A percentile compares a stretch with the other conserved stretches of the same genome.
Evolutionary conservation across 179 eudicot genomes (phyloP).

Genomic region (Sideroxylon spinosum): DNA sequence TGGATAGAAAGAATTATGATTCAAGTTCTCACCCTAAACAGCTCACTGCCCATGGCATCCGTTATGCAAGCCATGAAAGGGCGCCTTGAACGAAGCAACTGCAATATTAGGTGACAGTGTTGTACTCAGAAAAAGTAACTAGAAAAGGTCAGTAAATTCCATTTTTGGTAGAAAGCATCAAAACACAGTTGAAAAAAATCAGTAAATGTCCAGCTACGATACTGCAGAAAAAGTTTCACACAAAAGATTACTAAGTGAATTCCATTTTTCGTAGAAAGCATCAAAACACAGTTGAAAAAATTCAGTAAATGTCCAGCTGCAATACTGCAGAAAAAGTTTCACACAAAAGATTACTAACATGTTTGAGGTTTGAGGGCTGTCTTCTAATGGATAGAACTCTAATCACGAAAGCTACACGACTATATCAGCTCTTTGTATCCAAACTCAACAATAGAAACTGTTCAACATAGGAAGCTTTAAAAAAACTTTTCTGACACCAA

Average conservation of each 20-base stretch:
- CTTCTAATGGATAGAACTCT: not conserved
- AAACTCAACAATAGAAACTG: not conserved
- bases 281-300: not conserved
- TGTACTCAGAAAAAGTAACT: not conserved
- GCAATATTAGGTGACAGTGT: slow-evolving; percentile 27
- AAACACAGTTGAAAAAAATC: not conserved
- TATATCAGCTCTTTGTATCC: not conserved
- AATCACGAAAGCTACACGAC: not conserved
- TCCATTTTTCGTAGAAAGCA: not conserved
- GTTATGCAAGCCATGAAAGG: slow-evolving; percentile 82
- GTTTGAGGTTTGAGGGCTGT: not conserved
- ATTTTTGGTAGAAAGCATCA: not conserved
- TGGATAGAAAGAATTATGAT: slow-evolving; percentile 3
- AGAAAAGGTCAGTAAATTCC: not conserved
- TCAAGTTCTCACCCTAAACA: slow-evolving; percentile 59
- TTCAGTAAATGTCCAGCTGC: not conserved
- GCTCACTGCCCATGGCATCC: slow-evolving; percentile 78
- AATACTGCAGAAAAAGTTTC: not conserved
- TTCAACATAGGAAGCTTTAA: not conserved
- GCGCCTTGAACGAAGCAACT: slow-evolving; percentile 85
- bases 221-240: not conserved
- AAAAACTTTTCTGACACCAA: not conserved
- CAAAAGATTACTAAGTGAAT: not conserved
- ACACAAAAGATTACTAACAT: not conserved
- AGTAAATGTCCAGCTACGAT: not conserved